Percentiles rank a stretch among this genome's conserved stretches.
These are phyloP conservation scores for Microstroma glucosiphilum DNA, from an alignment of 1,284 basidiomycete species.

Conservation along the genomic window DNA sequence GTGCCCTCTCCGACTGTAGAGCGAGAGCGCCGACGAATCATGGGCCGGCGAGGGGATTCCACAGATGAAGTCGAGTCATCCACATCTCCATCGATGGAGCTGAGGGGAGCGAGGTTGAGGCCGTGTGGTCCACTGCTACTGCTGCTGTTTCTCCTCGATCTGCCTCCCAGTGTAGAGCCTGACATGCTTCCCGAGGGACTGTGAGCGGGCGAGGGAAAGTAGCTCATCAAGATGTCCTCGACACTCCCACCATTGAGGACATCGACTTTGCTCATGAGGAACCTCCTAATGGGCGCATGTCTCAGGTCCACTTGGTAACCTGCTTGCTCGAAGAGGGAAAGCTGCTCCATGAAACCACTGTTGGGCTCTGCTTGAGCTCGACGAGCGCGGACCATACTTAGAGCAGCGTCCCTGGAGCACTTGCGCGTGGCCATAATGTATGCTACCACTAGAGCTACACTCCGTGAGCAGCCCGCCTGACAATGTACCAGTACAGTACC, in stretches of 20 bases:
- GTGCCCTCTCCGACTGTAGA: background rate
- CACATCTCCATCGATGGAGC: too few relatives aligned
- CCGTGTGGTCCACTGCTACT: background rate
- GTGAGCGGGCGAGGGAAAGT: constrained; percentile 48
- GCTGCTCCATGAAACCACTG: constrained; percentile 49
- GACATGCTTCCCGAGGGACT: constrained; percentile 11
- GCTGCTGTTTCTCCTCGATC: background rate
- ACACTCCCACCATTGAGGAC: constrained; percentile 33
- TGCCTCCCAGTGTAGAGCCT: too few relatives aligned
- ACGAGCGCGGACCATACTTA: constrained; percentile 38
- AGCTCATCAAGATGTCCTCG: constrained; percentile 48
- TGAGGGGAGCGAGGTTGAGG: too few relatives aligned
- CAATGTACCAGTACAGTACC: constrained; percentile 52
- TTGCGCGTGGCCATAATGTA: constrained; percentile 50
- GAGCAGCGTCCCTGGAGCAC: constrained; percentile 42
- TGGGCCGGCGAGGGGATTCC: background rate
- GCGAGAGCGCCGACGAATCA: constrained; percentile 18
- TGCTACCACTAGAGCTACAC: constrained; percentile 46
- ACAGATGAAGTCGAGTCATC: too few relatives aligned
- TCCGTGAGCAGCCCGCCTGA: constrained; percentile 51
- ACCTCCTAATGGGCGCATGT: constrained; percentile 48
- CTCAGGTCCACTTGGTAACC: constrained; percentile 49
- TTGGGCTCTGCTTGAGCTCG: constrained; percentile 46
- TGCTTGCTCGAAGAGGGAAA: constrained; percentile 50
- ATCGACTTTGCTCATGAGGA: constrained; percentile 50